phyloP scores from a whole-genome alignment of 257 asterid species.

The Mentha longifolia region DNA sequence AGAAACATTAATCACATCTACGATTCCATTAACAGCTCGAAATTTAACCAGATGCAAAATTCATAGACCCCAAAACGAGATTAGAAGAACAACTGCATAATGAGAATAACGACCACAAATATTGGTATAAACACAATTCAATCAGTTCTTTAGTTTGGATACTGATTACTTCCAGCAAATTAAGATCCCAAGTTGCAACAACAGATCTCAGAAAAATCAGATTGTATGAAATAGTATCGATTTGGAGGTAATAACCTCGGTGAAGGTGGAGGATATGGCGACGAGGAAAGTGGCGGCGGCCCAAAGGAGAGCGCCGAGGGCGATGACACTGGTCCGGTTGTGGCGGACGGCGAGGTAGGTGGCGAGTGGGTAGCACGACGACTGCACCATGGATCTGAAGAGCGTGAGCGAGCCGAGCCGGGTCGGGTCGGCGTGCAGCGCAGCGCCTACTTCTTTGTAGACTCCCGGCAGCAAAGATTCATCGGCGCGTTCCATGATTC shows the following conservation, averaged over 20 bases:
- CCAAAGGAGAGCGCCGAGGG: slow-evolving; percentile 87
- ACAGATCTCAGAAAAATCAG: background rate
- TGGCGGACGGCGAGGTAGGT: slow-evolving; percentile 75
- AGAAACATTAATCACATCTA: background rate
- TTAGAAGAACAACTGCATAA: background rate
- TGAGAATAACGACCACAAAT: background rate
- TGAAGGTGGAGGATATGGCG: slow-evolving; percentile 68
- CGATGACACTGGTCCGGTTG: slow-evolving; percentile 71
- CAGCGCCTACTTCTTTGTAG: slow-evolving; percentile 79
- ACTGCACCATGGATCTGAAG: slow-evolving; percentile 78
- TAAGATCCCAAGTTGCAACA: slow-evolving; percentile 1
- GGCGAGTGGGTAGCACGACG: slow-evolving; percentile 88
- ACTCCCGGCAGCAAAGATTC: slow-evolving; percentile 87
- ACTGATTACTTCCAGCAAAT: too few relatives aligned
- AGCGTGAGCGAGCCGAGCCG: slow-evolving; percentile 79
- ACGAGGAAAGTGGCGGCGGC: slow-evolving; percentile 82
- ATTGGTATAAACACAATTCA: background rate
- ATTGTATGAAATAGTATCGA: background rate
- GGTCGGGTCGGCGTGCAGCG: slow-evolving; percentile 87
- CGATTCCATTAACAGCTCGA: background rate
- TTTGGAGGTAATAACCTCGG: slow-evolving; percentile 46
- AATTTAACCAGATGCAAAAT: background rate
- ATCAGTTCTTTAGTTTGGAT: background rate
- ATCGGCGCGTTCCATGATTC: slow-evolving; percentile 91
- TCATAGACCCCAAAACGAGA: background rate